Conservation (phyloP, 2,329 filamentous ascomycete species). For the Lasiodiplodia sp. region DNA sequence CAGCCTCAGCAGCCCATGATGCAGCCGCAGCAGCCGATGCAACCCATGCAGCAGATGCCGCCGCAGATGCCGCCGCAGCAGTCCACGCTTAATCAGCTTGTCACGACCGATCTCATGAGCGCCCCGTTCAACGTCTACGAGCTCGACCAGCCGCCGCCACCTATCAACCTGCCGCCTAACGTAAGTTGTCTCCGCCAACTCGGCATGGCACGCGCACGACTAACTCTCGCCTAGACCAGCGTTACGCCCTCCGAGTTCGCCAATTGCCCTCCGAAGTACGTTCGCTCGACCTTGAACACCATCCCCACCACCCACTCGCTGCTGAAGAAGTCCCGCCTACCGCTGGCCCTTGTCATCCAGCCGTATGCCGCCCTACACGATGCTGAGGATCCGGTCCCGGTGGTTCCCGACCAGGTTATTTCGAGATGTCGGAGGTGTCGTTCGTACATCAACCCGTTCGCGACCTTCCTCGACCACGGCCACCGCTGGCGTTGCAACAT, state of each 20-base stretch:
- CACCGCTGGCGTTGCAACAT: constrained; percentile 99
- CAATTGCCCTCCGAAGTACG: constrained; percentile 92
- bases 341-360: constrained; percentile 94
- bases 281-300: constrained; percentile 93
- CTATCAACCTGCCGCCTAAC: constrained; percentile 89
- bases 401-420: constrained; percentile 97
- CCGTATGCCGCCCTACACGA: constrained; percentile 94
- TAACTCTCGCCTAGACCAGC: constrained; percentile 70
- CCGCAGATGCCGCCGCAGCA: constrained; percentile 28
- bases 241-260: constrained; percentile 89
- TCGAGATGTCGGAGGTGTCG: constrained; percentile 94
- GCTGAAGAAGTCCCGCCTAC: constrained; percentile 95
- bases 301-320: constrained; percentile 91
- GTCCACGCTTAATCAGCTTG: constrained; percentile 80
- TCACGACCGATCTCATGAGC: constrained; percentile 88
- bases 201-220: constrained; percentile 35
- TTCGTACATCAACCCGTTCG: constrained; percentile 97
- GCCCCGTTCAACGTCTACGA: constrained; percentile 95
- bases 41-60: constrained; percentile 51
- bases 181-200: constrained; percentile 56
- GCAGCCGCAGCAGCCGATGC: constrained; percentile 56
- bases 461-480: constrained; percentile 94
- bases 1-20: constrained; percentile 50
- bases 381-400: constrained; percentile 85
- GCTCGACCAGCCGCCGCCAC: constrained; percentile 87